A percentile compares a stretch with the other conserved stretches of the same genome.
These are phyloP conservation scores for Claviceps spartinae DNA, from an alignment of 2,329 filamentous ascomycete species.

Conservation along the genomic window DNA sequence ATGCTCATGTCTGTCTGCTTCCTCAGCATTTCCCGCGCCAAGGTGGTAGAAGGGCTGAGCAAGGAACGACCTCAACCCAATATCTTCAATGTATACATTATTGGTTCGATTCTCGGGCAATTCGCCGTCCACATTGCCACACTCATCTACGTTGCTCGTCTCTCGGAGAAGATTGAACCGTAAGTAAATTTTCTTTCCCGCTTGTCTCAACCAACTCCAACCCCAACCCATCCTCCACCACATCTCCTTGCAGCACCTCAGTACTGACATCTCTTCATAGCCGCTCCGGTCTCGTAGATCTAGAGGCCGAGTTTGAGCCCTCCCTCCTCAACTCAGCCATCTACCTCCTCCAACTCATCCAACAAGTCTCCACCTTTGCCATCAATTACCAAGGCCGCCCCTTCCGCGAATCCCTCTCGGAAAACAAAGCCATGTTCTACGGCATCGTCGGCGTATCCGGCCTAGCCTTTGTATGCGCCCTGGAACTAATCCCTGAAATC, in stretches of 20 bases:
- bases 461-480: slow-evolving; percentile 87
- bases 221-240: background rate
- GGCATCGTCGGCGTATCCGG: slow-evolving; percentile 80
- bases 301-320: slow-evolving; percentile 88
- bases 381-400: slow-evolving; percentile 99
- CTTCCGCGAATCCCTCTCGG: slow-evolving; percentile 88
- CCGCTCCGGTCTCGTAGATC: slow-evolving; percentile 53
- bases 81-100: slow-evolving; percentile 98
- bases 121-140: slow-evolving; percentile 93
- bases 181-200: slow-evolving; percentile 34
- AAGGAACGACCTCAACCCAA: slow-evolving; percentile 97
- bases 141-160: slow-evolving; percentile 83
- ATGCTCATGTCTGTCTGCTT: slow-evolving; percentile 99
- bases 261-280: slow-evolving; percentile 20
- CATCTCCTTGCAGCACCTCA: background rate
- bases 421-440: slow-evolving; percentile 98
- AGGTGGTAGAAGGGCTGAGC: slow-evolving; percentile 86
- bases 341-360: slow-evolving; percentile 93
- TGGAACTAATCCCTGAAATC: slow-evolving; percentile 89
- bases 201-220: background rate
- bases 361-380: slow-evolving; percentile 96
- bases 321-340: slow-evolving; percentile 93
- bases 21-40: slow-evolving; percentile 93
- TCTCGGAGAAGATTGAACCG: slow-evolving; percentile 77
- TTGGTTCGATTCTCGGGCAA: slow-evolving; percentile 91